Base-by-base conservation (phyloP, 176 grass and related monocot genomes). In the Bothriochloa decipiens region DNA sequence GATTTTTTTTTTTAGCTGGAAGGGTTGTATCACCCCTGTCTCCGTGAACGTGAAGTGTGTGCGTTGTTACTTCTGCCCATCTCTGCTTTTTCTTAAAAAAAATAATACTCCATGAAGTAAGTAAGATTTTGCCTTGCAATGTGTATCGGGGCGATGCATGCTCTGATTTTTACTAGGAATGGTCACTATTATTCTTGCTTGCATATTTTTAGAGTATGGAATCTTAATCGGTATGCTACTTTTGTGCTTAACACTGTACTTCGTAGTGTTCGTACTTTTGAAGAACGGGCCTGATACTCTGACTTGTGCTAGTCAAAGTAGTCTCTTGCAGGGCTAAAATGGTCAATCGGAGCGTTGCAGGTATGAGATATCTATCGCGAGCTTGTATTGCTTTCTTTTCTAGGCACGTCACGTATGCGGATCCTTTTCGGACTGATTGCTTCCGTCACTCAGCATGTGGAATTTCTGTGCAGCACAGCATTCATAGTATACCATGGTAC, bases 301-400 rank as follows among this genome's bases (percentile, higher is more conserved):
- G 42, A 74, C 20, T 23, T 68, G 46, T 81, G 28, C 11, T 22
- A 81, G 78, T 81, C 78, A 81, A 53, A 62, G 26, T 80, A 68
- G 64, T 63, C 64, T 68, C 12, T 39, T 68, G 12, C 8, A 58
- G 66, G 79, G 79, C 22, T 70, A 70, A 70, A 70, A 70, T 81
- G 66, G 79, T 81, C 79, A 57, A 23, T 70, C 47, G 15, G 40
- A 6, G n/a, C n/a, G n/a, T n/a, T n/a, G n/a, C n/a, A n/a, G n/a
- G n/a, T n/a, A n/a, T n/a, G n/a, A n/a, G n/a, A n/a, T n/a, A n/a
- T n/a, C n/a, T n/a, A n/a, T n/a, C n/a, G n/a, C n/a, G n/a, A n/a
- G n/a, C n/a, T n/a, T n/a, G n/a, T n/a, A n/a, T n/a, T n/a, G n/a
- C n/a, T n/a, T n/a, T n/a, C n/a, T n/a, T n/a, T n/a, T n/a, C 3